Conservation (phyloP, 2,329 filamentous ascomycete genomes). For the Penicillium sp. region DNA sequence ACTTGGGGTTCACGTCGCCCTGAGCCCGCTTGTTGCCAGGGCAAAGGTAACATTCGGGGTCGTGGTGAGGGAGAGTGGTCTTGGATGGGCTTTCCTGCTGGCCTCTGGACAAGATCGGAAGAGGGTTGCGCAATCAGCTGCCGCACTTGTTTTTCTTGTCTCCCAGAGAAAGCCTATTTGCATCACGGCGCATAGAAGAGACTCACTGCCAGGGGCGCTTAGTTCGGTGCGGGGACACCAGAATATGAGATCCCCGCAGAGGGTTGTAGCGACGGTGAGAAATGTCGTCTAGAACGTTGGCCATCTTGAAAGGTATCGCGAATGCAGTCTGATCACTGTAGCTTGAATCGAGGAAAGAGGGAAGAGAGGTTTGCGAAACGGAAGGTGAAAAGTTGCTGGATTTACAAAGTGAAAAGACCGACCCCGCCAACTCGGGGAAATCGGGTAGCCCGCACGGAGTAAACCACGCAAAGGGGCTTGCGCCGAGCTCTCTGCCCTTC, state of each 20-base stretch:
- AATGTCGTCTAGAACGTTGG: constrained; percentile 83
- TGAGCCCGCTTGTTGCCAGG: constrained; percentile 84
- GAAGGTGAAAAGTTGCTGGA: not conserved
- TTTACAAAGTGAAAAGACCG: too few relatives aligned
- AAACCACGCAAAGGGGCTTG: not conserved
- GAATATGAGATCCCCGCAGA: constrained; percentile 79
- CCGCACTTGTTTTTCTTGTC: not conserved
- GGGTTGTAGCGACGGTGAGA: constrained; percentile 93
- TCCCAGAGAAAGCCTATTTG: too few relatives aligned
- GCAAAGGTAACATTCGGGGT: constrained; percentile 90
- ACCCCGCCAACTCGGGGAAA: not conserved
- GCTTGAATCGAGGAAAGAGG: constrained; percentile 6
- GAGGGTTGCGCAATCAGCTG: not conserved
- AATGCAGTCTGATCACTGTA: constrained; percentile 1
- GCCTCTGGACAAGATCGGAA: constrained; percentile 49
- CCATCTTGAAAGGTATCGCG: constrained; percentile 48
- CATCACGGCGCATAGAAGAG: not conserved
- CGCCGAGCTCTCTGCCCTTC: not conserved
- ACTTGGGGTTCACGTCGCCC: constrained; percentile 79
- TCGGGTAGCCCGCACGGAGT: not conserved
- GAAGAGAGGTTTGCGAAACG: constrained; percentile 1
- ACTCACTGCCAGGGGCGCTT: constrained; percentile 97
- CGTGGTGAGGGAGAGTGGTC: constrained; percentile 69
- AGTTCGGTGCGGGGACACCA: constrained; percentile 92
- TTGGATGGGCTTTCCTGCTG: constrained; percentile 68